Conservation (phyloP, 768 basidiomycete species). For the Grammothele lineata region DNA sequence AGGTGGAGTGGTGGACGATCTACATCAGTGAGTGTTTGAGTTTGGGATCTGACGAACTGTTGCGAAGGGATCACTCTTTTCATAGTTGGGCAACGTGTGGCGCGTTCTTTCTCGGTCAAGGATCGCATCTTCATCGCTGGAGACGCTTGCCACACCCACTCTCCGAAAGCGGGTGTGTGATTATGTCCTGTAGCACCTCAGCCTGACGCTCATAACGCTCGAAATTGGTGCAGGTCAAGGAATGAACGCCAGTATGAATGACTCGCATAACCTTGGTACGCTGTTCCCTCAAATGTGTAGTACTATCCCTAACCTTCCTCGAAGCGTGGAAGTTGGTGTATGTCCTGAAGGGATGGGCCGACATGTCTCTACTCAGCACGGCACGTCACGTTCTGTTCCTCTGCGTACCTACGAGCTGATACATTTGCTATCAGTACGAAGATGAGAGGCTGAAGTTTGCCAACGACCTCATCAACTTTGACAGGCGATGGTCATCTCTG, state of each 20-base stretch:
- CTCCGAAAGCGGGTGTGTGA: conserved; percentile 30
- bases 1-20: conserved; percentile 47
- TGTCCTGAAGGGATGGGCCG: conserved; percentile 45
- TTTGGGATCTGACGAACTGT: no score
- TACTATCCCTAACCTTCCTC: no score
- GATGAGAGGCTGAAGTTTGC: conserved; percentile 52
- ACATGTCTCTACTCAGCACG: conserved; percentile 41
- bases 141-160: conserved; percentile 48
- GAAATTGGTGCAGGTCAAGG: conserved; percentile 32
- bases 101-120: conserved; percentile 40
- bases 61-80: no score
- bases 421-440: conserved; percentile 36
- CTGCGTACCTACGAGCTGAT: conserved; percentile 1
- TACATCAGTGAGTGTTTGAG: conserved; percentile 40
- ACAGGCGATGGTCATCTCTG: conserved; percentile 44
- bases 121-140: conserved; percentile 55
- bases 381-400: conserved; percentile 23
- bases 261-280: conserved; percentile 42
- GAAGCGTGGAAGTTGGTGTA: conserved; percentile 53
- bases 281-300: no score
- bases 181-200: no score
- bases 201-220: no score
- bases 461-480: conserved; percentile 50
- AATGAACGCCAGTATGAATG: conserved; percentile 52
- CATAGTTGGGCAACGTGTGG: conserved; percentile 53